These are phyloP conservation scores for Bauhinia variegata DNA, from an alignment of 306 rosid species.

Conservation along the genomic window DNA sequence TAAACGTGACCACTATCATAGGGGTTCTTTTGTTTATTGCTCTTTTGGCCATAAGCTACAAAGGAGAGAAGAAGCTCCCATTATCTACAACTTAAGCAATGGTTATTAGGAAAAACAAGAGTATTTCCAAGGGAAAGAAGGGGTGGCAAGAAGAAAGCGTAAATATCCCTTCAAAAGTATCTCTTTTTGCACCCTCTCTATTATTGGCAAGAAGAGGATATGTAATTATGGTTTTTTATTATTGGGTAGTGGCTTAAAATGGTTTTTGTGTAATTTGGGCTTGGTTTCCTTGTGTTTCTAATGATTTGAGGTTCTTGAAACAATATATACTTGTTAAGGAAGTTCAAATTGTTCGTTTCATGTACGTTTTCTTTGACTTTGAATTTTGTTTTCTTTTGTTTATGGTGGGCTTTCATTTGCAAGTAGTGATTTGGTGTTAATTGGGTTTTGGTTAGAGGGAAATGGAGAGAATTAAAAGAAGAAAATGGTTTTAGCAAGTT, in stretches of 20 bases:
- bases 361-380: not conserved
- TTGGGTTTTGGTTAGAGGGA: conserved; percentile 8
- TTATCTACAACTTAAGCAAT: conserved; percentile 39
- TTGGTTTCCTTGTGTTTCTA: not conserved
- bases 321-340: not conserved
- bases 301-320: not conserved
- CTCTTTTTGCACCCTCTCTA: not conserved
- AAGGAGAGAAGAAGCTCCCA: not conserved
- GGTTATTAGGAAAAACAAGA: conserved; percentile 95
- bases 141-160: conserved; percentile 99
- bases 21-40: conserved; percentile 39
- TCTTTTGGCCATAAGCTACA: conserved; percentile 19
- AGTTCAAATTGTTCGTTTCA: not conserved
- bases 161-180: conserved; percentile 12
- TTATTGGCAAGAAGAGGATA: too few species aligned
- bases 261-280: not conserved
- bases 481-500: too few species aligned
- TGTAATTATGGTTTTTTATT: not conserved
- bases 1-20: not conserved
- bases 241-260: not conserved
- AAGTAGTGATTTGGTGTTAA: not conserved
- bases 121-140: conserved; percentile 96
- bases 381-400: not conserved
- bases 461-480: too few species aligned
- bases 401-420: not conserved